A percentile compares a stretch with the other conserved stretches of the same genome.
phyloP scores from a whole-genome alignment of 2,329 filamentous ascomycete genomes.

The Aureobasidium sp. region DNA sequence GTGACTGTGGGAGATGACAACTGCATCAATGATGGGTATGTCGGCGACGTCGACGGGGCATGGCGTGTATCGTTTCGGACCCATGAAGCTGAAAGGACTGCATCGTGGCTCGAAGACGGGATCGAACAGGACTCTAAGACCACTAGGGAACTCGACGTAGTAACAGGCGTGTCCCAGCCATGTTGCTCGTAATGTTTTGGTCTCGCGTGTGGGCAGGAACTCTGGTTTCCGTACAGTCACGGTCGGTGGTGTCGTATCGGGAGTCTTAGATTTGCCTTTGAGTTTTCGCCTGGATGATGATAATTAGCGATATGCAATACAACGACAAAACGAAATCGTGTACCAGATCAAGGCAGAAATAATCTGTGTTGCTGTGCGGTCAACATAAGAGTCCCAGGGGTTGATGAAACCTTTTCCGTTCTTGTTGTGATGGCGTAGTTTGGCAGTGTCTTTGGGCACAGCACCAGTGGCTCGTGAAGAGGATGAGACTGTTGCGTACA shows the following conservation, averaged over 20 bases:
- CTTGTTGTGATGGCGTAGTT: slow-evolving; percentile 46
- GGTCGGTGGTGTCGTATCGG: slow-evolving; percentile 58
- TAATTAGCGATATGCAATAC: background rate
- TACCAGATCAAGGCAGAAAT: slow-evolving; percentile 34
- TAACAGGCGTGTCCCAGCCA: slow-evolving; percentile 96
- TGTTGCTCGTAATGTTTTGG: slow-evolving; percentile 65
- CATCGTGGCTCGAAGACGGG: slow-evolving; percentile 88
- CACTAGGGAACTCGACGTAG: slow-evolving; percentile 81
- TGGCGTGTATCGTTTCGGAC: slow-evolving; percentile 70
- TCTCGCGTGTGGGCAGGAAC: slow-evolving; percentile 57
- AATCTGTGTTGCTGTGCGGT: slow-evolving; percentile 32
- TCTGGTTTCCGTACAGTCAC: slow-evolving; percentile 60
- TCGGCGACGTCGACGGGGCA: slow-evolving; percentile 50
- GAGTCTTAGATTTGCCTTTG: slow-evolving; percentile 45
- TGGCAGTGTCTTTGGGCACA: slow-evolving; percentile 40
- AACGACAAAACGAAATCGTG: slow-evolving; percentile 4
- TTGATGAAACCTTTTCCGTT: slow-evolving; percentile 50
- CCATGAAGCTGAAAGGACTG: slow-evolving; percentile 63
- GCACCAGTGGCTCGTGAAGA: slow-evolving; percentile 31
- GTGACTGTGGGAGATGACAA: slow-evolving; percentile 79
- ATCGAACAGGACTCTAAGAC: slow-evolving; percentile 84
- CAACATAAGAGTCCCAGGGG: slow-evolving; percentile 49
- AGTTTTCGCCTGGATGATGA: slow-evolving; percentile 38
- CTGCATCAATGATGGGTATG: slow-evolving; percentile 47
- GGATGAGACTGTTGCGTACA: slow-evolving; percentile 37